Percentiles rank a stretch among this genome's conserved stretches.
Conservation (phyloP, 495 filamentous ascomycete genomes). For the Acidiella bohemica region DNA sequence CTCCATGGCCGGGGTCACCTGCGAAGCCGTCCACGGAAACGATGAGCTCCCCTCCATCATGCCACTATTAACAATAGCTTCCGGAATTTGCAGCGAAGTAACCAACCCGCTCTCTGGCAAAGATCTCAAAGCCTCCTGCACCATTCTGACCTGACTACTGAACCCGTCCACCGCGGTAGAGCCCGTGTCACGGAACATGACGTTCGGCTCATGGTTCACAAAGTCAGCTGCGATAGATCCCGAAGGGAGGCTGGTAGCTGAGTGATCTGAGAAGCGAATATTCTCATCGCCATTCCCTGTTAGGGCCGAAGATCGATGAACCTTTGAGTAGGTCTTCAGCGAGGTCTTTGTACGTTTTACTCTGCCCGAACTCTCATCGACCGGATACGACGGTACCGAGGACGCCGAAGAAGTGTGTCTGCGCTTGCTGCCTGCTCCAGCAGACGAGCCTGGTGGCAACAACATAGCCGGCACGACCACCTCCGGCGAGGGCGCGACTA, state of each 20-base stretch:
- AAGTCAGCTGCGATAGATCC: constrained; percentile 12
- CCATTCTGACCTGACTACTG: constrained; percentile 6
- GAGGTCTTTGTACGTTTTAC: constrained; percentile 8
- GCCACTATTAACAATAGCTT: background rate
- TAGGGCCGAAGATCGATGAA: background rate
- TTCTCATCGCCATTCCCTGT: background rate
- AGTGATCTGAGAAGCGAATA: constrained; percentile 9
- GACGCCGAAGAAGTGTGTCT: too few species aligned
- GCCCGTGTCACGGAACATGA: constrained; percentile 19
- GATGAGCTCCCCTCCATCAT: too few species aligned
- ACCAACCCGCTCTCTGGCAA: background rate
- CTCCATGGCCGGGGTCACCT: constrained; percentile 3
- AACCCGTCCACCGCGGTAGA: constrained; percentile 7
- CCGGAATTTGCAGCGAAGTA: background rate
- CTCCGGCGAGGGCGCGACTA: constrained; percentile 1
- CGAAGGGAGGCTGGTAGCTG: constrained; percentile 10
- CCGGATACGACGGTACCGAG: too few species aligned
- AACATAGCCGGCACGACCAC: too few species aligned
- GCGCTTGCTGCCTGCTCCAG: too few species aligned
- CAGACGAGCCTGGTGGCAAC: too few species aligned
- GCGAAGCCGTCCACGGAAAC: constrained; percentile 10
- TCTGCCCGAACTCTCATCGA: too few species aligned
- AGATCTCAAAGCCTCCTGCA: background rate
- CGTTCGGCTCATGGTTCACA: constrained; percentile 13
- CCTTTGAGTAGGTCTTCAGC: constrained; percentile 9